Evolutionary conservation across 352 stramenopile genomes (phyloP).

Genomic region (Phytophthora chlamydospora): DNA sequence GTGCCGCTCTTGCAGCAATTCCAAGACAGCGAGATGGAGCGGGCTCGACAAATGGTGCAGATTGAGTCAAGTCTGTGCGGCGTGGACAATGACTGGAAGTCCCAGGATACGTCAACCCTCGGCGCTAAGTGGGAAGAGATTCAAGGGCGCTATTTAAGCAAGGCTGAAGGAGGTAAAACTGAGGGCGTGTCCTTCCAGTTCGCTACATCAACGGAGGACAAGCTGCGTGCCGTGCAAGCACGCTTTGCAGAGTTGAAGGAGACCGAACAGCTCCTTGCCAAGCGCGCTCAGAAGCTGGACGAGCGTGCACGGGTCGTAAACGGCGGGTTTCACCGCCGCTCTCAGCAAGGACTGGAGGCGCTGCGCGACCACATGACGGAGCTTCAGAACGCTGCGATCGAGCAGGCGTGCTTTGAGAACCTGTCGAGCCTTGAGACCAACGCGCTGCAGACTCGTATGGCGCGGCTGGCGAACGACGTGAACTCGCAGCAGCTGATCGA

Average conservation of each 20-base stretch:
- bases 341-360: slow-evolving; percentile 40
- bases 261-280: slow-evolving; percentile 56
- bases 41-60: slow-evolving; percentile 76
- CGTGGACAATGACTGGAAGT: slow-evolving; percentile 49
- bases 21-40: slow-evolving; percentile 66
- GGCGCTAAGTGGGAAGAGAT: slow-evolving; percentile 42
- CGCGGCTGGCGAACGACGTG: slow-evolving; percentile 70
- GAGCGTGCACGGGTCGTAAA: slow-evolving; percentile 71
- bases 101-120: slow-evolving; percentile 18
- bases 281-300: slow-evolving; percentile 78
- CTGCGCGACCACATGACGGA: slow-evolving; percentile 47
- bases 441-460: slow-evolving; percentile 70
- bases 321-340: slow-evolving; percentile 61
- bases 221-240: slow-evolving; percentile 53
- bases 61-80: slow-evolving; percentile 73
- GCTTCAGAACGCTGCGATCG: slow-evolving; percentile 67
- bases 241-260: slow-evolving; percentile 78
- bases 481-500: slow-evolving; percentile 79
- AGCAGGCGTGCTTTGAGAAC: slow-evolving; percentile 71
- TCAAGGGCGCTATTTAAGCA: slow-evolving; percentile 50
- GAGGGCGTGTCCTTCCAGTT: slow-evolving; percentile 49
- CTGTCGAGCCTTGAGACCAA: slow-evolving; percentile 57
- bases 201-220: slow-evolving; percentile 45
- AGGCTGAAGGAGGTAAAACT: slow-evolving; percentile 24
- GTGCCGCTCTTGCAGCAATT: slow-evolving; percentile 49